Evolutionary conservation across 352 stramenopile genomes (phyloP), one percentile per base, ranked within the genome.

Genomic region (Phytophthora pluvialis): DNA sequence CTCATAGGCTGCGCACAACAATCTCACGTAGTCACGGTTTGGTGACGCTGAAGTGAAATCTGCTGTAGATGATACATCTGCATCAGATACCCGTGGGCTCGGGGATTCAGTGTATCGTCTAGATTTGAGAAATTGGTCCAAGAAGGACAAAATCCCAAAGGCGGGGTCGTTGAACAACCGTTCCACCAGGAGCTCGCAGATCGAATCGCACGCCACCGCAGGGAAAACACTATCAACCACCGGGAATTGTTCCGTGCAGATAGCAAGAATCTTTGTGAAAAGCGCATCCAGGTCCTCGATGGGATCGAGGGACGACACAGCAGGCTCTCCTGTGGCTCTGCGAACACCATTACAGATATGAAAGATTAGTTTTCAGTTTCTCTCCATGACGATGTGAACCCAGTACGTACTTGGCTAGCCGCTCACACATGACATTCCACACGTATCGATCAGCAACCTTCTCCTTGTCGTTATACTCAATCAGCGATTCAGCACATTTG

Each of bases 351-450:
- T 0, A 45, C 33, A 50, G 5, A 36, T 12, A 44, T 10, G 1
- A 49, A 32, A 32, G 32, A 50, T 44, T 36, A 32, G 7, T 31
- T 39, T 21, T 21, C 21, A 21, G 21, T 21, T 21, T 21, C 21
- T 21, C 21, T 21, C 21, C 31, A 35, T 7, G 7, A 35, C 2
- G 39, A 45, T 12, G 39, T 43, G 3, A 42, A 28, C 29, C 13
- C 2, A 1, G 7, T 1, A 72, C 66, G 36, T 61, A 80, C 72
- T 82, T 89, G 6, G 79, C 77, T 9, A 94, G 66, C 9, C 65
- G 70, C 29, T 92, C 81, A 42, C 90, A 90, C 64, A 93, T 87
- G 38, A 94, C 78, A 51, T 94, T 94, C 86, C 86, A 94, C 29
- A 94, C 84, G 43, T 87, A 94, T 42, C 84, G 82, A 57, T 94